Evolutionary conservation across 2,329 filamentous ascomycete genomes (phyloP), one percentile per base, ranked within the genome.

Genomic region (Hirsutella minnesotensis): DNA sequence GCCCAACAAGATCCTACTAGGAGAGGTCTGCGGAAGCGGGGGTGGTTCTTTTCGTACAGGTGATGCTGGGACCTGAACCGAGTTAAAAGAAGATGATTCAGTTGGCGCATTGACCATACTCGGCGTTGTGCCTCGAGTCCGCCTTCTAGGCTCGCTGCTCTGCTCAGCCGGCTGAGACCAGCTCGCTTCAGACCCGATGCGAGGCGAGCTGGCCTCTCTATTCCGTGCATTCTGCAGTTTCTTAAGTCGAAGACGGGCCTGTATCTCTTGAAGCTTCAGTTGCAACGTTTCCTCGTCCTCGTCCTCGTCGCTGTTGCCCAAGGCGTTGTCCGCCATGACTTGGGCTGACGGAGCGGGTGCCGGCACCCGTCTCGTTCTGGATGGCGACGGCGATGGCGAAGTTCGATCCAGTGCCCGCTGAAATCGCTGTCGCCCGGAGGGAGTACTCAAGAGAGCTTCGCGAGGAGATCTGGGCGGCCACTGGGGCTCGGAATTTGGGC

Each of bases 211-310:
- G 27, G 46, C 44, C 21, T 52, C 47, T 40, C 46, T 53, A 22
- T 45, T 51, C 41, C 52, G 61, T 39, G 61, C 63, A 56, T 81
- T 81, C 59, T 92, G 85, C 13, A 96, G 66, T 56, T 83, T 88
- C 62, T 95, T 96, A 49, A 96, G 63, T 61, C 83, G 92, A 41
- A 96, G 65, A 46, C 83, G 81, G 7, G 89, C 87, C 61, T 96
- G 82, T 45, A 98, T 94, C 43, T 86, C 87, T 49, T 89, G 81
- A 5, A 96, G 68, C 58, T 94, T 81, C 48, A 98, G 67, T 56
- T 94, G 79, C 29, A 96, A 65, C 1, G 80, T 94, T 67, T 96
- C 89, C 60, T 95, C 90, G 52, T 94, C 89, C 7, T 94, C 83
- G 4, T 86, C 82, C 0, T 81, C 78, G 9, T 79, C 72, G 4